phyloP scores from a whole-genome alignment of 768 basidiomycete genomes.

The Boletus reticuloceps region DNA sequence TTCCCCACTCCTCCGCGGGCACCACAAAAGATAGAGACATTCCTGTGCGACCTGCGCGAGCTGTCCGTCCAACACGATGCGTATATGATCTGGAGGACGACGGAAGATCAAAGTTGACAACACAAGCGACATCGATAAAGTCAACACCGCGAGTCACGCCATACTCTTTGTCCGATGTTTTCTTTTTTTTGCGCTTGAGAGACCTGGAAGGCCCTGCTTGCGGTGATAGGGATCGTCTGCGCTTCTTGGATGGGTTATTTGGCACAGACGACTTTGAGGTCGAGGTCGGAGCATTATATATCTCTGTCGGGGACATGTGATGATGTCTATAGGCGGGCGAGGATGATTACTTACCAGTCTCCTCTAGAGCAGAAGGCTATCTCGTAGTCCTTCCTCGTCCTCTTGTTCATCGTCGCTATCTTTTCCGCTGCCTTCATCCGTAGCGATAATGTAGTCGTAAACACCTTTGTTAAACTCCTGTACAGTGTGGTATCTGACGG shows the following conservation, averaged over 20 bases:
- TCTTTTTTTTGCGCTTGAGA: conserved; percentile 52
- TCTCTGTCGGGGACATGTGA: conserved; percentile 39
- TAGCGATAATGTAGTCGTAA: conserved; percentile 98
- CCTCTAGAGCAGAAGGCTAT: too few species aligned
- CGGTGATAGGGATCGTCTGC: conserved; percentile 52
- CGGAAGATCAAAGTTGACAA: conserved; percentile 98
- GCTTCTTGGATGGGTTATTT: conserved; percentile 42
- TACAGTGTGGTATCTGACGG: conserved; percentile 83
- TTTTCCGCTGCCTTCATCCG: conserved; percentile 76
- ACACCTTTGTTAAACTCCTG: conserved; percentile 99
- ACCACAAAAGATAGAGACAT: conserved; percentile 91
- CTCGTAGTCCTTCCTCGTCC: conserved; percentile 32
- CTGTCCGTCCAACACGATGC: conserved; percentile 94
- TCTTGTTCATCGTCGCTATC: conserved; percentile 48
- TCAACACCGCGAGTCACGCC: conserved; percentile 96
- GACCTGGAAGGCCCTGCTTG: conserved; percentile 37
- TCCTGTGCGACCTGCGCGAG: conserved; percentile 91
- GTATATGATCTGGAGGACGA: conserved; percentile 84
- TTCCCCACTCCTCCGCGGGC: conserved; percentile 62
- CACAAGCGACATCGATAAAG: conserved; percentile 95
- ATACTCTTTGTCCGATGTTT: conserved; percentile 69
- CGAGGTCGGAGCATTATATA: conserved; percentile 31
- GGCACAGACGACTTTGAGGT: conserved; percentile 8
- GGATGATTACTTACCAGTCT: conserved; percentile 30
- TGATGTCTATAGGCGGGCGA: conserved; percentile 24